These are phyloP conservation scores for Sphagnum tenellum DNA, from an alignment of 225 moss, liverwort and hornwort genomes.

Conservation along the genomic window DNA sequence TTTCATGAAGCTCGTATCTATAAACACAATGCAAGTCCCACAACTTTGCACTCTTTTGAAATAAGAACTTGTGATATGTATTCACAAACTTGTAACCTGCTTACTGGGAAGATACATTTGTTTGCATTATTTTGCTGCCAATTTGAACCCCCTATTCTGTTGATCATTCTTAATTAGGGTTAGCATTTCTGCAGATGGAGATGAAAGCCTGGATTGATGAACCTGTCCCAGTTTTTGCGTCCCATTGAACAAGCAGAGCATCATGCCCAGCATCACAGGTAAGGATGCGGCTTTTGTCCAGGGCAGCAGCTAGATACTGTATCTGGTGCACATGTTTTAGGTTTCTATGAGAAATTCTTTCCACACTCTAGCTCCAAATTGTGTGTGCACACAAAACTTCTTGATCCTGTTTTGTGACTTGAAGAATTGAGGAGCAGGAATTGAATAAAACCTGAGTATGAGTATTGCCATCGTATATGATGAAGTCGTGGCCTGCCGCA, in stretches of 20 bases:
- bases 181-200: too few species aligned
- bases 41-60: background rate
- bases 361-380: too few species aligned
- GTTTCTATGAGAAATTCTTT: too few species aligned
- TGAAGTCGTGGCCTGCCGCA: constrained; percentile 30
- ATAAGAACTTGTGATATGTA: background rate
- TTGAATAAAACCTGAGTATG: background rate
- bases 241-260: constrained; percentile 50
- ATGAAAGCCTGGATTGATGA: background rate
- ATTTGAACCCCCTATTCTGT: too few species aligned
- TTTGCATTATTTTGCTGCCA: background rate
- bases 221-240: constrained; percentile 33
- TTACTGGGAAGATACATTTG: background rate
- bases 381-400: too few species aligned
- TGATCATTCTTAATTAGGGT: too few species aligned
- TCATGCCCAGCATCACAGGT: constrained; percentile 45
- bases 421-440: too few species aligned
- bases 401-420: too few species aligned
- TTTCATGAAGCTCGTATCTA: background rate
- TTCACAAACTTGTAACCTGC: background rate
- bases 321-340: constrained; percentile 36
- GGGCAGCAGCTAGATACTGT: constrained; percentile 32
- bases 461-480: constrained; percentile 25
- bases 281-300: constrained; percentile 23
- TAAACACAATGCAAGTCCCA: background rate